A percentile compares a stretch with the other conserved stretches of the same genome.
Evolutionary conservation across 1,284 basidiomycete species (phyloP).

Genomic region (Ganoderma lingzhi): DNA sequence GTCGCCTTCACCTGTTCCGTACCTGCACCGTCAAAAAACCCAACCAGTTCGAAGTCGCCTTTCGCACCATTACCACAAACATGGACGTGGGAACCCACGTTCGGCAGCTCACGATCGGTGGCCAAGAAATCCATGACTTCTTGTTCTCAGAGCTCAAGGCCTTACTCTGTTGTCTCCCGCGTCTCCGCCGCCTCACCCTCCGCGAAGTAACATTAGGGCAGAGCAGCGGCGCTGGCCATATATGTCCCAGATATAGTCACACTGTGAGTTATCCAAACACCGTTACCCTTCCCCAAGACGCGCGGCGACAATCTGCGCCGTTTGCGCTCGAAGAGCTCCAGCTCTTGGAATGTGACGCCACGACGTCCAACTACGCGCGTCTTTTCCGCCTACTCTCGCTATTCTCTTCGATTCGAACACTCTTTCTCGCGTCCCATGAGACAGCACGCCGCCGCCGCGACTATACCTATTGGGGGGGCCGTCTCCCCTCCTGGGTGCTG

Average conservation of each 20-base stretch:
- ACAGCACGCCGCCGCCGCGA: not conserved
- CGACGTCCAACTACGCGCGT: not conserved
- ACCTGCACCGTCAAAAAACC: no score
- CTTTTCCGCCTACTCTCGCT: not conserved
- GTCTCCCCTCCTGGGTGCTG: not conserved
- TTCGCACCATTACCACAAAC: not conserved
- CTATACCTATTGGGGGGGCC: not conserved
- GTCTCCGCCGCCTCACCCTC: not conserved
- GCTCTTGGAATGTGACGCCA: not conserved
- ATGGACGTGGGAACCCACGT: not conserved
- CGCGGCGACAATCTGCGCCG: not conserved
- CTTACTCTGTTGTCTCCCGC: not conserved
- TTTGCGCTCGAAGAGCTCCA: not conserved
- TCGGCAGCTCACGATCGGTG: not conserved
- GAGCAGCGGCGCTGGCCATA: not conserved
- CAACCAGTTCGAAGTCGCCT: not conserved
- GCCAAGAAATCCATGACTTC: not conserved
- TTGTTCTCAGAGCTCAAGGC: not conserved
- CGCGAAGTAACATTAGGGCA: not conserved
- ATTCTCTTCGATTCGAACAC: not conserved
- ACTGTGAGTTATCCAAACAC: no score
- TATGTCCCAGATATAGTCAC: no score
- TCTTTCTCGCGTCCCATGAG: not conserved
- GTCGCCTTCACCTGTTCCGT: no score
- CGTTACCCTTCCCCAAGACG: not conserved